Evolutionary conservation across 176 grass and related monocot species (phyloP), one percentile per base, ranked within the genome.

Genomic region (Rhipidocladum racemiflorum): DNA sequence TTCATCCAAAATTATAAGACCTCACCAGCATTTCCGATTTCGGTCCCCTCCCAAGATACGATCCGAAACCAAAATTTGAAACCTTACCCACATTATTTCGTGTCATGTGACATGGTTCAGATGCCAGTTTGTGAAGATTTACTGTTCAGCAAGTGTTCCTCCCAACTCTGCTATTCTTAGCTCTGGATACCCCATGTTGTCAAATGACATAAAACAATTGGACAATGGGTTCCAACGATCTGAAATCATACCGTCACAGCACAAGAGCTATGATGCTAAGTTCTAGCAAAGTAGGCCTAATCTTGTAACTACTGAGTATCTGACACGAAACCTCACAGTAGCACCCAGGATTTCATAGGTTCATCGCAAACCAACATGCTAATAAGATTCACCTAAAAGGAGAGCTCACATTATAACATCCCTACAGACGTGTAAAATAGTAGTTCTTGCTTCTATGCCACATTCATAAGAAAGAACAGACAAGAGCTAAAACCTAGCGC

Each of bases 371-470:
- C 74, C 79, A 83, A 79, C 79, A 74, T 46, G 61, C 88, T 90
- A 90, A 73, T 34, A 78, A 61, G 48, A 74, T 83, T 83, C 78
- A 65, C 67, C 88, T 86, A 82, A 89, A 28, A 78, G 75, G 73
- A 78, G 74, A 73, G 66, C 68, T 86, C 65, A 70, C 73, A 86
- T 86, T 65, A 82, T 78, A 16, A 48, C 49, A 84, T 85, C 81
- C 85, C 70, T 88, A 82, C 85, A 84, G 59, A 45, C 38, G 42
- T 76, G 79, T 83, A 72, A 83, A 83, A 49, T 79, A 83, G 60
- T 51, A 66, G 79, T 86, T 85, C 79, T 83, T 79, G 74, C 40
- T 73, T 50, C 84, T 86, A 90, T 86, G 84, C 88, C 79, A 68
- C 79, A 86, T 86, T 68, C 68, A 83, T 82, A 72, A 81, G 29